Evolutionary conservation across 2,329 filamentous ascomycete genomes (phyloP), one percentile per base, ranked within the genome.

Genomic region (Trichoderma semiorbis): DNA sequence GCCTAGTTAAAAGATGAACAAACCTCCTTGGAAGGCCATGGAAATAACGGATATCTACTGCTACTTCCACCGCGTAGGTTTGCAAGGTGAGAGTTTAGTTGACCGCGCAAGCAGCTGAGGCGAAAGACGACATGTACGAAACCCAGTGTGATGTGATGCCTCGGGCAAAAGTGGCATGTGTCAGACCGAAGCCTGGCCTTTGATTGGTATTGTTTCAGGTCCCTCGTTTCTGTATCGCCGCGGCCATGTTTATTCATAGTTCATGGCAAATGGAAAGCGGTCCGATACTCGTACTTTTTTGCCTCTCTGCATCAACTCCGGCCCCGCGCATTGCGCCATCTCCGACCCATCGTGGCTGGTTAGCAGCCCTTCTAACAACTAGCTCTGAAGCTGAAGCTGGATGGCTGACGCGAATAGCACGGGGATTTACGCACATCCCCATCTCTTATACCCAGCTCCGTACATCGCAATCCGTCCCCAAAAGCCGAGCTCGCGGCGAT

Each of bases 401-500:
- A 14, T 57, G 30, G 28, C 18, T 18, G 36, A 34, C 64, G 64
- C 64, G 50, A 67, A 67, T 67, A 67, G 28, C 55, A 50, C 66
- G 67, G 57, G 47, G 47, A 53, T 62, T 57, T 34, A 39, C 47
- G 5, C 21, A 6, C 39, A n/a, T 36, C 7, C 39, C 16, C 39
- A 18, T 12, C 50, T 62, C 34, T 34, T 14, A n/a, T n/a, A 11
- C n/a, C 32, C 28, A 34, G 28, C 62, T 55, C 57, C 57, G 30
- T 60, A 14, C 18, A 60, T 30, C 30, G 55, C 55, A 32, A 6
- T 30, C 11, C 11, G 11, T 5, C 6, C 12, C 57, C 32, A 60
- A 60, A 60, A 43, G 36, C 36, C 65, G 39, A 64, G 26, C 24
- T 63, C 55, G 53, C 65, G 36, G 67, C 58, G 67, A 69, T 69